Evolutionary conservation across 768 basidiomycete genomes (phyloP).

Genomic region (Tremella yokohamensis): DNA sequence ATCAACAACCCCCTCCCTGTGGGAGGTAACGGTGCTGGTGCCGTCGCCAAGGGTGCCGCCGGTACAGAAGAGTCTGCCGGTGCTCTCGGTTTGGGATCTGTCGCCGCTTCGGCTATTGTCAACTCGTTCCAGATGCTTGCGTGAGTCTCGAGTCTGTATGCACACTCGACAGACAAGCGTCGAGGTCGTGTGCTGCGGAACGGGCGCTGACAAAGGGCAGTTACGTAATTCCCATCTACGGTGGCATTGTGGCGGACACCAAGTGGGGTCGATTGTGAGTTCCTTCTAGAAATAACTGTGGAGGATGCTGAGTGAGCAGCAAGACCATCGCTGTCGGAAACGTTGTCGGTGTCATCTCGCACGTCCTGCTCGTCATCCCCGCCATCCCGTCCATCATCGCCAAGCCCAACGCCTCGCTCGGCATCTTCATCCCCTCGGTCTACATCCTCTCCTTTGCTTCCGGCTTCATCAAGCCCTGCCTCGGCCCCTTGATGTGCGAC

Average conservation of each 20-base stretch:
- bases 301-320: too few relatives aligned
- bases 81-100: constrained; percentile 42
- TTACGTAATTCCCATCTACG: constrained; percentile 44
- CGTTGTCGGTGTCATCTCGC: constrained; percentile 40
- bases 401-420: constrained; percentile 27
- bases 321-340: constrained; percentile 45
- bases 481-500: constrained; percentile 49
- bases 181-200: too few relatives aligned
- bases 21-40: constrained; percentile 44
- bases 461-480: constrained; percentile 50
- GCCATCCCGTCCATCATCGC: constrained; percentile 44
- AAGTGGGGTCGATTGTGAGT: too few relatives aligned
- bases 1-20: constrained; percentile 39
- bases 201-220: too few relatives aligned
- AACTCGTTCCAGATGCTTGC: constrained; percentile 44
- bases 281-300: too few relatives aligned
- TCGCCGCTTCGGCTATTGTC: constrained; percentile 34
- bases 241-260: constrained; percentile 49
- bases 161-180: background rate
- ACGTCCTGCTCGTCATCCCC: constrained; percentile 45
- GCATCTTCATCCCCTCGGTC: constrained; percentile 41
- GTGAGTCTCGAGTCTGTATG: background rate
- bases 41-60: constrained; percentile 31
- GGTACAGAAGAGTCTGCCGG: constrained; percentile 40
- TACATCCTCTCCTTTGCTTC: constrained; percentile 45